Evolutionary conservation across 1,284 basidiomycete genomes (phyloP).

Genomic region (Volvariella surrecta): DNA sequence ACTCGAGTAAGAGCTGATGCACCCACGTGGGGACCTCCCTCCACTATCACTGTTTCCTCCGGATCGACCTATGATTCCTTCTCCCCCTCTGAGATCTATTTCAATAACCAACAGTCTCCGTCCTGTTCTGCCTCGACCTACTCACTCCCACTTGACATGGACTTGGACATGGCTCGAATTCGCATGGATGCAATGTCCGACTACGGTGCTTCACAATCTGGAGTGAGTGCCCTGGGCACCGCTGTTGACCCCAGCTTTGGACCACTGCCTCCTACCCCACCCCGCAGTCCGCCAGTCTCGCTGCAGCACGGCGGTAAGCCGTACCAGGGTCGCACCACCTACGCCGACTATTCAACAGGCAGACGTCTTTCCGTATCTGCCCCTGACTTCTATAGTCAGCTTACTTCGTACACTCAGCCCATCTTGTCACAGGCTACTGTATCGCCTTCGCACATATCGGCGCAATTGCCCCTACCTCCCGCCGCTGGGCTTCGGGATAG

Average conservation of each 20-base stretch:
- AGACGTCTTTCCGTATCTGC: slow-evolving; percentile 40
- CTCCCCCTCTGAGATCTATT: slow-evolving; percentile 57
- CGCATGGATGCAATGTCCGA: slow-evolving; percentile 45
- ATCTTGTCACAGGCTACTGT: slow-evolving; percentile 31
- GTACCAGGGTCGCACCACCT: slow-evolving; percentile 41
- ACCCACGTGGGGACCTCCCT: slow-evolving; percentile 58
- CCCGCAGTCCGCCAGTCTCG: slow-evolving; percentile 42
- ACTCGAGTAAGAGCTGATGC: slow-evolving; percentile 50
- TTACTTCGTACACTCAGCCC: slow-evolving; percentile 26
- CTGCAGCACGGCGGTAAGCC: slow-evolving; percentile 21
- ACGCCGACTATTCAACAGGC: slow-evolving; percentile 53
- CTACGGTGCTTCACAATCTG: slow-evolving; percentile 37
- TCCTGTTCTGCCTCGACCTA: slow-evolving; percentile 39
- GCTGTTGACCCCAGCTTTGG: slow-evolving; percentile 47
- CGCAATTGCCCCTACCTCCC: slow-evolving; percentile 36
- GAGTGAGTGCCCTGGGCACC: slow-evolving; percentile 29
- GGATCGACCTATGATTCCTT: slow-evolving; percentile 67
- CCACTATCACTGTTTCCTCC: slow-evolving; percentile 69
- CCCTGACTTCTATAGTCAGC: slow-evolving; percentile 41
- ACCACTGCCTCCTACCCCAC: slow-evolving; percentile 49
- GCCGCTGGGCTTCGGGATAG: slow-evolving; percentile 19
- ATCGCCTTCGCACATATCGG: slow-evolving; percentile 47
- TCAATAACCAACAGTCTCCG: slow-evolving; percentile 48
- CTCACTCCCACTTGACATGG: slow-evolving; percentile 50
- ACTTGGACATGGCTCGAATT: slow-evolving; percentile 64